Evolutionary conservation across 352 stramenopile species (phyloP), one percentile per base, ranked within the genome.

Genomic region (Saprolegnia parasitica): DNA sequence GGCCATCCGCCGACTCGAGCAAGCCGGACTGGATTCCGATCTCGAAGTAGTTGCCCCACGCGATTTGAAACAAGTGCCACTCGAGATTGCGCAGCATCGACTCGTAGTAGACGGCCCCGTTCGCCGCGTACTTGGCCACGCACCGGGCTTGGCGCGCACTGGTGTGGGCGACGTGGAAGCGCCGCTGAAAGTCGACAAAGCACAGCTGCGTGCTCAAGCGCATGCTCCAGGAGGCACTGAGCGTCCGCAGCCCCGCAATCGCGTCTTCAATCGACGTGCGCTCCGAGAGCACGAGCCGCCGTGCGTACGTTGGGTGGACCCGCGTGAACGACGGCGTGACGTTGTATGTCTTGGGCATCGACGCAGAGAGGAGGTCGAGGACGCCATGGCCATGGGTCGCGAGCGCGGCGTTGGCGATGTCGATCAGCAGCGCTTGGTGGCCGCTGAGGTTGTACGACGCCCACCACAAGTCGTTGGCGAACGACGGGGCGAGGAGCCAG

Each of bases 391-490:
- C 24, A 21, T 15, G 45, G 11, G 46, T 67, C 6, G 20, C 21
- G 13, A 67, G 24, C 5, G 18, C 24, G 3, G 24, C n/a, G 21
- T 67, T 67, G 4, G 46, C 56, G 29, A 67, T 55, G 21, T 67
- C 61, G 29, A 67, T 37, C 29, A 67, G 29, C 11, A 67, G 32
- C 5, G 61, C 61, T 37, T 67, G 61, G 18, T 67, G 21, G 21
- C 40, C 39, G 18, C 16, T 67, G 23, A 21, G 13, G 5, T 50
- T 67, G 39, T 67, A 67, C 11, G 56, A 29, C 13, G 39, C 20
- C 61, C 61, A 67, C 61, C 61, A 67, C 15, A 67, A 55, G 49
- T 67, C 61, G 32, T 67, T 67, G 10, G 40, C 10, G 18, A 56
- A 56, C 16, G 61, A 47, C 11, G 61, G 61, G 13, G 56, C n/a